A percentile compares a stretch with the other conserved stretches of the same genome.
Conservation (phyloP, 495 filamentous ascomycete species). For the Talaromyces adpressus region DNA sequence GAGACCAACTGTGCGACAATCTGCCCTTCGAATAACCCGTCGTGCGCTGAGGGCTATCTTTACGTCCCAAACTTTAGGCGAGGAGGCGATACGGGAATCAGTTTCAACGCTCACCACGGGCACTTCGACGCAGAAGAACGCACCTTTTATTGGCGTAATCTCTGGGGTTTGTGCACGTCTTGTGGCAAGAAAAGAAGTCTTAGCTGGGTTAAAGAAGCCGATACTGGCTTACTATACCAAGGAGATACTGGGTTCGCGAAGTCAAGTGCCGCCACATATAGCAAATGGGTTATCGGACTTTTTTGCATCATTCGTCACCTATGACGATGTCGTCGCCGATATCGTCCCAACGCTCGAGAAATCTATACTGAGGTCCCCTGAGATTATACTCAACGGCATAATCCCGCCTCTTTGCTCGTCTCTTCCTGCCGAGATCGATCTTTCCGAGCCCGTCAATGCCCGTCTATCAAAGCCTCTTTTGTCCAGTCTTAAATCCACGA, state of each 20-base stretch:
- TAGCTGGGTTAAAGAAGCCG: slow-evolving; percentile 59
- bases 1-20: slow-evolving; percentile 51
- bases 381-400: slow-evolving; percentile 75
- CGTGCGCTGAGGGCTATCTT: slow-evolving; percentile 67
- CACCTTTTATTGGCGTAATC: slow-evolving; percentile 72
- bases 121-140: slow-evolving; percentile 57
- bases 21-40: slow-evolving; percentile 64
- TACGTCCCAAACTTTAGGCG: slow-evolving; percentile 44
- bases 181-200: slow-evolving; percentile 42
- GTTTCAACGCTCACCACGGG: slow-evolving; percentile 60
- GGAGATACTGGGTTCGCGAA: slow-evolving; percentile 77
- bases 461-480: slow-evolving; percentile 78
- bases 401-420: slow-evolving; percentile 61
- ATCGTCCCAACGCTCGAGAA: slow-evolving; percentile 80
- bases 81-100: slow-evolving; percentile 53
- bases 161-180: slow-evolving; percentile 77
- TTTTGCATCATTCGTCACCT: slow-evolving; percentile 64
- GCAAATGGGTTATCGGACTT: slow-evolving; percentile 73
- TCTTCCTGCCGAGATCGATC: slow-evolving; percentile 62
- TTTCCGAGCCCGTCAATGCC: slow-evolving; percentile 61
- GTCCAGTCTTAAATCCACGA: slow-evolving; percentile 84
- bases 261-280: slow-evolving; percentile 62
- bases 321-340: slow-evolving; percentile 68
- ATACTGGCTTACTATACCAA: slow-evolving; percentile 76
- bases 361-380: slow-evolving; percentile 78